These are phyloP conservation scores for Xylariales sp. DNA, from an alignment of 2,329 filamentous ascomycete genomes.

Conservation along the genomic window DNA sequence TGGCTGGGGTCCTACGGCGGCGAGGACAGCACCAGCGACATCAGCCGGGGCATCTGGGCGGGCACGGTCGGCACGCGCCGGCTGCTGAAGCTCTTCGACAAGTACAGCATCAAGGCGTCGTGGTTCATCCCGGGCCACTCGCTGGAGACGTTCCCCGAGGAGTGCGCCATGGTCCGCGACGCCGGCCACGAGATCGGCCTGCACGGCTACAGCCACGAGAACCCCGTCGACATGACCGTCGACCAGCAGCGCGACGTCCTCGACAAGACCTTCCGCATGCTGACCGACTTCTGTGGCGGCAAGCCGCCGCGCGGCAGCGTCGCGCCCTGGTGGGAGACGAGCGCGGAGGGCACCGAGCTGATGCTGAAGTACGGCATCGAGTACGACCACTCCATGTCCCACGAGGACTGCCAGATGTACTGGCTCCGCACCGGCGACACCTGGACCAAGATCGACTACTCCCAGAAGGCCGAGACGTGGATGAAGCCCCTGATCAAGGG, in stretches of 20 bases:
- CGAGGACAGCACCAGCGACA: slow-evolving; percentile 67
- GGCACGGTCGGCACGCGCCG: slow-evolving; percentile 63
- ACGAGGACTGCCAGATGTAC: slow-evolving; percentile 62
- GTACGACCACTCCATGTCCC: slow-evolving; percentile 64
- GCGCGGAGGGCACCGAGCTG: slow-evolving; percentile 61
- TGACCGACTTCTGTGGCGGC: slow-evolving; percentile 66
- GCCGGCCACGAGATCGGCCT: slow-evolving; percentile 47
- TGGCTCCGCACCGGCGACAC: slow-evolving; percentile 59
- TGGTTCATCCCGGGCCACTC: slow-evolving; percentile 48
- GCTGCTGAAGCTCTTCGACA: slow-evolving; percentile 64
- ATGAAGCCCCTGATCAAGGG: slow-evolving; percentile 62
- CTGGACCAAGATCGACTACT: slow-evolving; percentile 66
- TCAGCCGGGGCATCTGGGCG: slow-evolving; percentile 68
- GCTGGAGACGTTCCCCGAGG: slow-evolving; percentile 44
- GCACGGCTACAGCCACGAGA: slow-evolving; percentile 74
- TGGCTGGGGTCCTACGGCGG: slow-evolving; percentile 74
- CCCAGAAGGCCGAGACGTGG: slow-evolving; percentile 56
- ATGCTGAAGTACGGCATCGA: slow-evolving; percentile 63
- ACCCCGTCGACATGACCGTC: slow-evolving; percentile 64
- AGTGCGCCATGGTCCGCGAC: slow-evolving; percentile 38
- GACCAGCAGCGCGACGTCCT: slow-evolving; percentile 74
- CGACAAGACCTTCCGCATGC: slow-evolving; percentile 66
- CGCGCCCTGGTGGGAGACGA: slow-evolving; percentile 73
- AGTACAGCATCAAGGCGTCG: slow-evolving; percentile 62
- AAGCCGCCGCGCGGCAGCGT: slow-evolving; percentile 69